Evolutionary conservation across 1,284 basidiomycete species (phyloP), one percentile per base, ranked within the genome.

Genomic region (Malassezia japonica): DNA sequence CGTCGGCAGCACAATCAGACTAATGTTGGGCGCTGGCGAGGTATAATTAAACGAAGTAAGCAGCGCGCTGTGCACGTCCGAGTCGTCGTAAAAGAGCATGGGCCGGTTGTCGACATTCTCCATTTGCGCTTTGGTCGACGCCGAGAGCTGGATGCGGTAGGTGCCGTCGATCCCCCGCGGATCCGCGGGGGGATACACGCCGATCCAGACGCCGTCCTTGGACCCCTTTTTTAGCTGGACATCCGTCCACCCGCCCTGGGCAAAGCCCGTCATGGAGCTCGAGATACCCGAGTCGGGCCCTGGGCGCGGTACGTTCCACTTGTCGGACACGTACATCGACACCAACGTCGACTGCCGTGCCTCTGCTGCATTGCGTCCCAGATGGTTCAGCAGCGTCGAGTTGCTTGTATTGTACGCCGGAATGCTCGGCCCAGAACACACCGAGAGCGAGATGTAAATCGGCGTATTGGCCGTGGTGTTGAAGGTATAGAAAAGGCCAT

Each of bases 11-110:
- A 75, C 53, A 48, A 73, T 48, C 27, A 66, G 39, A 12, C 57
- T 50, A 32, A 69, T 63, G 6, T 56, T 63, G 0, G 71, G 62
- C 15, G 62, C 50, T 4, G 56, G 55, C 0, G 47, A 41, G 1
- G 65, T 60, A 34, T 61, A 73, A 42, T 70, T 73, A 48, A 64
- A 65, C 0, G 62, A 61, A 4, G 73, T 64, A 5, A 76, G 44
- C 10, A 76, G 55, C 4, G 72, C 75, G 13, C 43, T 39, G 0
- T 57, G 46, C 24, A 49, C 34, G 50, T 75, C 74, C 2, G 72
- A 63, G 35, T 75, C 75, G 32, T 72, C 66, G 33, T 71, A 55
- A n/a, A 50, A 48, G 9, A 61, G 48, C 16, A 59, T 34, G 9
- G 55, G 50, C 10, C 48, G 50, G 16, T 45, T 44, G 31, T 59